Percentiles rank a stretch among this genome's conserved stretches.
Evolutionary conservation across 768 basidiomycete species (phyloP).

Genomic region (Tricholoma terreum): DNA sequence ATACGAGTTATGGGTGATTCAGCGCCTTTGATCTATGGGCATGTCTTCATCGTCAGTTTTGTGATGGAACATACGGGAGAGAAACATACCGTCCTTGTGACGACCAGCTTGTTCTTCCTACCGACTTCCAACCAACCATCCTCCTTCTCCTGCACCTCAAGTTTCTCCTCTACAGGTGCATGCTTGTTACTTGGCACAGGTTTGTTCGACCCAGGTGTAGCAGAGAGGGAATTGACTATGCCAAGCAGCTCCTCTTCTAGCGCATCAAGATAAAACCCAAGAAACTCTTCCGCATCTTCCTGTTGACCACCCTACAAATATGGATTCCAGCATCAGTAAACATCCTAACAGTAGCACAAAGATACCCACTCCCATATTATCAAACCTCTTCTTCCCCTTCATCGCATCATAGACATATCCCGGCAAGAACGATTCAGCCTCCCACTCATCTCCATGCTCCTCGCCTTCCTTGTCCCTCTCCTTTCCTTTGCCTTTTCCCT

Average conservation of each 20-base stretch:
- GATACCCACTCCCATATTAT: constrained; percentile 78
- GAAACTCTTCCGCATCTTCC: constrained; percentile 97
- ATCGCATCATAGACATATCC: constrained; percentile 87
- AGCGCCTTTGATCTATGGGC: constrained; percentile 60
- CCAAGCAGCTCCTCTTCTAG: constrained; percentile 87
- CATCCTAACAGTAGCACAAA: neutral
- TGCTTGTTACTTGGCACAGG: constrained; percentile 16
- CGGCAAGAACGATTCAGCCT: constrained; percentile 75
- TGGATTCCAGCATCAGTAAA: constrained; percentile 3
- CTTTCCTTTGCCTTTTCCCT: constrained; percentile 37
- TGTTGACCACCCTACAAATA: constrained; percentile 76
- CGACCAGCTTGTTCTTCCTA: constrained; percentile 74
- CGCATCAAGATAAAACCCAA: constrained; percentile 96
- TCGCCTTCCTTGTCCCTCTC: constrained; percentile 23
- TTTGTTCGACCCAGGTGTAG: constrained; percentile 31
- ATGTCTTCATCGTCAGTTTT: neutral
- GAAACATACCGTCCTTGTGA: constrained; percentile 72
- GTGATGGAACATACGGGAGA: neutral
- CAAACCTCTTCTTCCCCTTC: constrained; percentile 91
- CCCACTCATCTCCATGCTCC: constrained; percentile 44
- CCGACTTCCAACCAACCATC: constrained; percentile 95
- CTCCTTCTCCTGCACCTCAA: constrained; percentile 31
- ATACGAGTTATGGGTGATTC: constrained; percentile 90
- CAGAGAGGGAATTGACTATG: constrained; percentile 46
- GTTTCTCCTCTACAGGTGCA: constrained; percentile 39